Conservation (phyloP, 495 filamentous ascomycete species). For the Aspergillus panamensis region DNA sequence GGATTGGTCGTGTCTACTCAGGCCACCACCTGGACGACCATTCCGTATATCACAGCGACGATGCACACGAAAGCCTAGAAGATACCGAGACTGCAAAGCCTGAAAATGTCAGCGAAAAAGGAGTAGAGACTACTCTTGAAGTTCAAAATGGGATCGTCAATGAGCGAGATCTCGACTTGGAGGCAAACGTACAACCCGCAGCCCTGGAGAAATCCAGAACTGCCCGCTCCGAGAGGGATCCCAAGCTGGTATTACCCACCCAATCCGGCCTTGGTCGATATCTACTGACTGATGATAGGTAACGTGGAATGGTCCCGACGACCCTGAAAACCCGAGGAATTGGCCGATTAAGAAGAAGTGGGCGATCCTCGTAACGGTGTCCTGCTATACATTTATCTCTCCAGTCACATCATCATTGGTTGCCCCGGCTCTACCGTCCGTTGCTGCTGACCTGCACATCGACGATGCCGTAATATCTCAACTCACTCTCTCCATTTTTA, state of each 20-base stretch:
- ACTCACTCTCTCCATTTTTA: slow-evolving; percentile 66
- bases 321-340: slow-evolving; percentile 58
- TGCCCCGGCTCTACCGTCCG: slow-evolving; percentile 57
- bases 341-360: slow-evolving; percentile 59
- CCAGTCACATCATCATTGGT: slow-evolving; percentile 71
- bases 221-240: slow-evolving; percentile 22
- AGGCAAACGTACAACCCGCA: slow-evolving; percentile 14
- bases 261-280: neutral
- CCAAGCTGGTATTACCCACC: slow-evolving; percentile 26
- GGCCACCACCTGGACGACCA: slow-evolving; percentile 37
- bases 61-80: neutral
- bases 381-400: slow-evolving; percentile 68
- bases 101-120: slow-evolving; percentile 8
- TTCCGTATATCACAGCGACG: slow-evolving; percentile 35
- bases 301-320: slow-evolving; percentile 54
- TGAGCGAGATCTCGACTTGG: slow-evolving; percentile 34
- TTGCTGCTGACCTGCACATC: slow-evolving; percentile 60
- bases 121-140: slow-evolving; percentile 22
- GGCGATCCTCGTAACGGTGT: slow-evolving; percentile 55
- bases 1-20: slow-evolving; percentile 30
- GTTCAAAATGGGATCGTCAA: slow-evolving; percentile 29
- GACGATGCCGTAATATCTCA: slow-evolving; percentile 50
- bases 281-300: slow-evolving; percentile 31
- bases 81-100: slow-evolving; percentile 10
- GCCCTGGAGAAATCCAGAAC: slow-evolving; percentile 28